phyloP scores from a whole-genome alignment of 805 yeast genomes.

The Blastobotrys terrestris region DNA sequence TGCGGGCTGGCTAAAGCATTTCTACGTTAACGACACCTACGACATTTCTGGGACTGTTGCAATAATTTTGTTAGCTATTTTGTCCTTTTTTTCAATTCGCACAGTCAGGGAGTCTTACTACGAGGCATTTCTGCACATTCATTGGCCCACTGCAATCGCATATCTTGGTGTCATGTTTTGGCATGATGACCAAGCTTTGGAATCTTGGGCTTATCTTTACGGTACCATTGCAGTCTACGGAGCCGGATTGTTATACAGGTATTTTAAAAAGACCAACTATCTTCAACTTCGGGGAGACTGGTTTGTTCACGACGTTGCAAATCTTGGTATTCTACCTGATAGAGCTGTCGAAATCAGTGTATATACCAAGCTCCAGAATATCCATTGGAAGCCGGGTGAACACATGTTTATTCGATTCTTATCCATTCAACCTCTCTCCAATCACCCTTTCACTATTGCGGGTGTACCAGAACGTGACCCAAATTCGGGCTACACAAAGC shows the following conservation, averaged over 20 bases:
- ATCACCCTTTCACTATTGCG: conserved; percentile 19
- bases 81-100: conserved; percentile 13
- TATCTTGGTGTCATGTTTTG: conserved; percentile 16
- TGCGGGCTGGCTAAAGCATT: conserved; percentile 1
- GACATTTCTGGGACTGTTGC: conserved; percentile 10
- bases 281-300: conserved; percentile 13
- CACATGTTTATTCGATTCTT: conserved; percentile 17
- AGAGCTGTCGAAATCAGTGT: not conserved
- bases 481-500: conserved; percentile 13
- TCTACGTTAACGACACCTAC: not conserved
- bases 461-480: conserved; percentile 9
- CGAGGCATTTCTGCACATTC: conserved; percentile 16
- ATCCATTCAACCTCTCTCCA: conserved; percentile 12
- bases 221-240: conserved; percentile 13
- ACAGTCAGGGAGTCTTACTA: conserved; percentile 14
- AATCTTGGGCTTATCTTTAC: conserved; percentile 17
- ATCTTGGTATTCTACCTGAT: conserved; percentile 4
- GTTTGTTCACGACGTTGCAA: conserved; percentile 13
- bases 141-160: conserved; percentile 19
- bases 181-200: conserved; percentile 12
- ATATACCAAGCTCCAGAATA: not conserved
- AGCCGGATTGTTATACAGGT: conserved; percentile 12
- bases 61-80: conserved; percentile 8
- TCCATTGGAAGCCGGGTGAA: conserved; percentile 18
- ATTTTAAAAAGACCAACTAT: conserved; percentile 15